Conservation (phyloP, 768 basidiomycete species). For the Pholiota conissans region DNA sequence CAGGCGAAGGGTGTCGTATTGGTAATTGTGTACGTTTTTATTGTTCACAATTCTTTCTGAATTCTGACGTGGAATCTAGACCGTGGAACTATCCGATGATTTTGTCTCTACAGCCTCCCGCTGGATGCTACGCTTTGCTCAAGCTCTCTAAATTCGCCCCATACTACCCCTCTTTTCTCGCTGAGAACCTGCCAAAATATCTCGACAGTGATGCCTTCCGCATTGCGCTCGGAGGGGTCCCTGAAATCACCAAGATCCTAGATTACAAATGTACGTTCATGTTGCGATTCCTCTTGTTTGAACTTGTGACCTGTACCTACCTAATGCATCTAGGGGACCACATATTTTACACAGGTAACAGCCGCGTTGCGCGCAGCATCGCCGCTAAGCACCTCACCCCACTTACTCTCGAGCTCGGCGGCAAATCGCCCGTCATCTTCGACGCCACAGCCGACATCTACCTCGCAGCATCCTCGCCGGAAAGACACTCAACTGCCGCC, state of each 20-base stretch:
- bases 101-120: slow-evolving; percentile 58
- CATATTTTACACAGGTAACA: too few relatives aligned
- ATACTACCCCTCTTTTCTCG: slow-evolving; percentile 46
- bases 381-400: slow-evolving; percentile 55
- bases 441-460: slow-evolving; percentile 34
- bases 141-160: slow-evolving; percentile 69
- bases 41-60: too few relatives aligned
- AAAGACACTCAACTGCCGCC: slow-evolving; percentile 65
- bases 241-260: slow-evolving; percentile 55
- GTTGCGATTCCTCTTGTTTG: too few relatives aligned
- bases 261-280: slow-evolving; percentile 41
- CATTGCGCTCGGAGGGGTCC: slow-evolving; percentile 58
- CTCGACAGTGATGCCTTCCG: too few relatives aligned
- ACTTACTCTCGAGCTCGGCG: slow-evolving; percentile 55
- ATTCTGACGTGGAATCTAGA: too few relatives aligned
- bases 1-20: too few relatives aligned
- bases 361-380: slow-evolving; percentile 47
- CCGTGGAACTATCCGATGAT: slow-evolving; percentile 71
- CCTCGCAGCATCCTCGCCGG: slow-evolving; percentile 68
- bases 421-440: slow-evolving; percentile 48
- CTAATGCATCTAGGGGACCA: too few relatives aligned
- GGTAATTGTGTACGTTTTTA: too few relatives aligned
- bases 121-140: slow-evolving; percentile 64
- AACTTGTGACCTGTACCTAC: too few relatives aligned
- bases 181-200: slow-evolving; percentile 56